Conservation (phyloP, 257 asterid species). For the Lavandula angustifolia region DNA sequence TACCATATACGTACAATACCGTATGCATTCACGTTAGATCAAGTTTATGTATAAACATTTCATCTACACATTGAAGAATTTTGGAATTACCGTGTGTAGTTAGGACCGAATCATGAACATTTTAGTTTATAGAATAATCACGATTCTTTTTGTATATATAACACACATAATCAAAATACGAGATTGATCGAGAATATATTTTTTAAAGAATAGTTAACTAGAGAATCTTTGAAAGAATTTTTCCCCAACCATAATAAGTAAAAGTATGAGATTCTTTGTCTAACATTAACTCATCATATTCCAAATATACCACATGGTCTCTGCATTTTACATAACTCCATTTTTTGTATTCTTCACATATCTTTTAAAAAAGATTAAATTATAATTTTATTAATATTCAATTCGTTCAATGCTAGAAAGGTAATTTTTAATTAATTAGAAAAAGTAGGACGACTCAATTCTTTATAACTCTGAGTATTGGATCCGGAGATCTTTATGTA, state of each 20-base stretch:
- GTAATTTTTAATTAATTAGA: too few species aligned
- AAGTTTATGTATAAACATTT: background rate
- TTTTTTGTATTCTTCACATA: slow-evolving; percentile 20
- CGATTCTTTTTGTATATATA: too few species aligned
- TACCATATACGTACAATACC: background rate
- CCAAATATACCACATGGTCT: slow-evolving; percentile 47
- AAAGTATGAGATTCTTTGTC: slow-evolving; percentile 48
- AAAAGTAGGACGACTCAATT: too few species aligned
- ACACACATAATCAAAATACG: background rate
- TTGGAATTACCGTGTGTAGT: too few species aligned
- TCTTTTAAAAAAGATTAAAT: background rate
- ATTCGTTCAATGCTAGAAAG: background rate
- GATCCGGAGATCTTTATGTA: slow-evolving; percentile 28
- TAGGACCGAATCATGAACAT: too few species aligned
- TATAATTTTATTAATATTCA: background rate
- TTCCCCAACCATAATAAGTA: slow-evolving; percentile 30
- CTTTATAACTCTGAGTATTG: background rate
- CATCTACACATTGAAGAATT: too few species aligned
- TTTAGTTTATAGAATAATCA: too few species aligned
- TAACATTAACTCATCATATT: slow-evolving; percentile 30
- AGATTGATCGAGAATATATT: slow-evolving; percentile 11
- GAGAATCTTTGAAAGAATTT: slow-evolving; percentile 30
- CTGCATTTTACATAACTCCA: slow-evolving; percentile 28
- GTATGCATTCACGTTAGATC: background rate
- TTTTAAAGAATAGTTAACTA: slow-evolving; percentile 12